Evolutionary conservation across 1,284 basidiomycete genomes (phyloP), one percentile per base, ranked within the genome.

Genomic region (Trametes pubescens): DNA sequence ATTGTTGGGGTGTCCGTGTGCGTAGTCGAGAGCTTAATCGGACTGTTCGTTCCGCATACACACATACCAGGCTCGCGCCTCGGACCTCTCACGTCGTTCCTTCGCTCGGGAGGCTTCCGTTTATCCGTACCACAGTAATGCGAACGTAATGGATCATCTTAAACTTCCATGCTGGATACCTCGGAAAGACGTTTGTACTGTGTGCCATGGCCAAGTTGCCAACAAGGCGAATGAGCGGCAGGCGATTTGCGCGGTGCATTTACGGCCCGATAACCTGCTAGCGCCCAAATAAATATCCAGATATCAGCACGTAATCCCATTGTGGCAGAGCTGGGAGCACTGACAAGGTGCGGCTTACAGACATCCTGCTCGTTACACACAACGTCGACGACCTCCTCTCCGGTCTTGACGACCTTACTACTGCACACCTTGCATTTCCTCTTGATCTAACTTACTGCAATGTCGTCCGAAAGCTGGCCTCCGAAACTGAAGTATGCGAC

Each of bases 401-500:
- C 29, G 8, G 29, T 3, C 29, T 32, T 32, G 18, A 2, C 18
- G 8, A 34, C 32, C 18, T 56, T 44, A 18, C 32, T 34, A n/a
- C 43, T 56, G 44, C 18, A 16, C 18, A 22, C 10, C 37, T 10
- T 26, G 47, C 34, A n/a, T 13, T n/a, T 38, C 6, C 10, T 26
- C 32, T 52, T 21, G 37, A 48, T 59, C 35, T 57, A 53, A 61
- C 29, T 53, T 35, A 60, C 51, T 38, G 47, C 5, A 18, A 78
- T 77, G 75, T 80, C 78, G 52, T 66, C 75, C 4, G 77, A 78
- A 48, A 77, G 75, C 51, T 79, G 78, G 78, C 78, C 78, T 7
- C 78, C 76, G 67, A 75, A 73, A 59, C 74, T 80, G 35, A 80
- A 80, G 78, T 80, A 67, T 46, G 74, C 61, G 9, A 16, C 32